Conservation (phyloP, 2,329 filamentous ascomycete species). For the Hypoxylon sp. region DNA sequence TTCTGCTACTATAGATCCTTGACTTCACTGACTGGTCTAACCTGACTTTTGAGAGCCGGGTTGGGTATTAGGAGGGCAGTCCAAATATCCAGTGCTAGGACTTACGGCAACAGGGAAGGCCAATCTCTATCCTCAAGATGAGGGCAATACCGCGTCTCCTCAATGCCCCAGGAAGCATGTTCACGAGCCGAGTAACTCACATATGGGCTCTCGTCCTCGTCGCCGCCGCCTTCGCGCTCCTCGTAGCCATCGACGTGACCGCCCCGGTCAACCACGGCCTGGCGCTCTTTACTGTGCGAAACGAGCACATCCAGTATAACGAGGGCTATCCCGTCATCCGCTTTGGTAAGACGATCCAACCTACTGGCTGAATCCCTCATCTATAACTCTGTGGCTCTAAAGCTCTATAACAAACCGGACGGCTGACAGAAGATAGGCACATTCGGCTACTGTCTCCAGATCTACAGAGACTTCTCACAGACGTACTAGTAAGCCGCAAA, state of each 20-base stretch:
- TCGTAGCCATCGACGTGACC: slow-evolving; percentile 6
- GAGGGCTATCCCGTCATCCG: slow-evolving; percentile 10
- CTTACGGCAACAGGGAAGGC: background rate
- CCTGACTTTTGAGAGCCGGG: background rate
- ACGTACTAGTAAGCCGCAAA: background rate
- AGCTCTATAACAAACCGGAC: background rate
- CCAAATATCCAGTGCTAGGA: background rate
- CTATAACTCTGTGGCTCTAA: too few relatives aligned
- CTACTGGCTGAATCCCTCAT: too few relatives aligned
- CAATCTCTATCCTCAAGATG: background rate
- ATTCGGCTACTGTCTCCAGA: slow-evolving; percentile 18
- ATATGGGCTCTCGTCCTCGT: slow-evolving; percentile 9
- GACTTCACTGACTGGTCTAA: background rate
- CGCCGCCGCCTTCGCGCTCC: slow-evolving; percentile 5
- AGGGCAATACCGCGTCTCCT: background rate
- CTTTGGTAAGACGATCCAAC: slow-evolving; percentile 12
- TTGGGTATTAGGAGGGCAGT: background rate
- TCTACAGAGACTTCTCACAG: slow-evolving; percentile 4
- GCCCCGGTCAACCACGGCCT: slow-evolving; percentile 7
- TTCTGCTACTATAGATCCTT: background rate
- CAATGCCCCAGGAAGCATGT: background rate
- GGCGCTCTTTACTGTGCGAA: slow-evolving; percentile 10
- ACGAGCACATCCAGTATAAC: background rate
- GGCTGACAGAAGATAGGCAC: slow-evolving; percentile 7
- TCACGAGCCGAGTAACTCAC: background rate